These are phyloP conservation scores for Psilocybe azurescens DNA, from an alignment of 768 basidiomycete genomes.

Conservation along the genomic window DNA sequence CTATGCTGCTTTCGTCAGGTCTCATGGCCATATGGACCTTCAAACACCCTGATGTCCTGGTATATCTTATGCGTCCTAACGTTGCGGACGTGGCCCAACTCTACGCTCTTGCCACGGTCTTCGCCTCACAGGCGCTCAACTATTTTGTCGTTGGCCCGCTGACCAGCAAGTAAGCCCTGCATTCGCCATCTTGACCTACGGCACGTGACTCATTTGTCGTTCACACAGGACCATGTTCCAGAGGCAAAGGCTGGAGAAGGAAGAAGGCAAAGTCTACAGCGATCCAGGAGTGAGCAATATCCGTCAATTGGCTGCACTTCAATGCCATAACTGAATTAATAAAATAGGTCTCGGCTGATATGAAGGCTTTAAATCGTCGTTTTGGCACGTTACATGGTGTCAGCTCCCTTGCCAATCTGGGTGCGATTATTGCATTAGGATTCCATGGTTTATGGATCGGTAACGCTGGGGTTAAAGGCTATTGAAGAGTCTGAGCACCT, in stretches of 20 bases:
- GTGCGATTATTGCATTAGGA: slow-evolving; percentile 58
- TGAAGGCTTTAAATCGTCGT: slow-evolving; percentile 70
- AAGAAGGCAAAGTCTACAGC: slow-evolving; percentile 70
- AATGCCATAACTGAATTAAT: slow-evolving; percentile 8
- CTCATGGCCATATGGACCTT: slow-evolving; percentile 64
- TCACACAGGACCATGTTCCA: slow-evolving; percentile 71
- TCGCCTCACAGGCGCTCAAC: slow-evolving; percentile 61
- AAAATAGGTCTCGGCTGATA: slow-evolving; percentile 63
- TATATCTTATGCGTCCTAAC: slow-evolving; percentile 49
- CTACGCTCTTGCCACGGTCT: slow-evolving; percentile 55
- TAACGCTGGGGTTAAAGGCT: slow-evolving; percentile 51
- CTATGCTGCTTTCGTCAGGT: slow-evolving; percentile 55
- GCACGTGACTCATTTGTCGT: background rate
- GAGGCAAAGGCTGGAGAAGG: slow-evolving; percentile 74
- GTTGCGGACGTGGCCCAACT: slow-evolving; percentile 69
- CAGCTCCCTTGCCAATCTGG: slow-evolving; percentile 70
- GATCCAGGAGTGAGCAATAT: slow-evolving; percentile 59
- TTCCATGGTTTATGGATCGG: slow-evolving; percentile 81
- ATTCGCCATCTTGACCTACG: background rate
- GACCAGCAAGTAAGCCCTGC: slow-evolving; percentile 61
- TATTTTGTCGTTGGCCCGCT: slow-evolving; percentile 73
- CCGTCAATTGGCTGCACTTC: slow-evolving; percentile 25
- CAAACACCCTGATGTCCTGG: slow-evolving; percentile 60
- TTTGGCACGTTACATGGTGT: slow-evolving; percentile 75
- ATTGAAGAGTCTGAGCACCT: slow-evolving; percentile 25